These are phyloP conservation scores for Meredithiella fracta DNA, from an alignment of 2,329 filamentous ascomycete genomes.

Conservation along the genomic window DNA sequence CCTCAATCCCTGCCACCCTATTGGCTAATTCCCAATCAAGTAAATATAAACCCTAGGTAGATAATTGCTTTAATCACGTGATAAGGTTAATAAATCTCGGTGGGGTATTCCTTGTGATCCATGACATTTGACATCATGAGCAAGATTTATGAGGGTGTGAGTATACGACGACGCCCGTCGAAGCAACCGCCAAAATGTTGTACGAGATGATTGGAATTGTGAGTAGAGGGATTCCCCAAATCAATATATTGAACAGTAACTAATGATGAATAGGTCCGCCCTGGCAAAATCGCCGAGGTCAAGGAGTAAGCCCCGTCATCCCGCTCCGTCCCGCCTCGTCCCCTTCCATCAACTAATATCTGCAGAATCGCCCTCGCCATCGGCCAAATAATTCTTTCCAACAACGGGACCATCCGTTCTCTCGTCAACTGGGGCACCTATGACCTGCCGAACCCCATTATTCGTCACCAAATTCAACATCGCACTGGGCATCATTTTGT, in stretches of 20 bases:
- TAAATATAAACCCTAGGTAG: neutral
- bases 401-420: conserved; percentile 79
- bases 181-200: conserved; percentile 46
- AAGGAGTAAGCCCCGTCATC: conserved; percentile 56
- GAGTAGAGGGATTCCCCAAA: conserved; percentile 26
- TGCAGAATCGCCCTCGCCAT: conserved; percentile 71
- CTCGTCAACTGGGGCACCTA: conserved; percentile 93
- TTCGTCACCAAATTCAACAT: conserved; percentile 70
- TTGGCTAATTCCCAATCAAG: neutral
- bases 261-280: conserved; percentile 53
- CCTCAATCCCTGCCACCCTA: neutral
- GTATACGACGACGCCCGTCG: neutral
- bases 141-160: neutral
- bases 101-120: no score
- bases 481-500: conserved; percentile 88
- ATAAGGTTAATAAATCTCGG: neutral
- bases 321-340: neutral
- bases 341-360: conserved; percentile 9
- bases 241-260: neutral
- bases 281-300: conserved; percentile 76
- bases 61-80: neutral
- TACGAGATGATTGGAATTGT: conserved; percentile 97
- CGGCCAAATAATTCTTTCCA: conserved; percentile 64
- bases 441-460: conserved; percentile 62
- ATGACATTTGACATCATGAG: neutral